These are phyloP conservation scores for Magnolia officinalis DNA, from an alignment of 164 flowering plant species.

Conservation along the genomic window DNA sequence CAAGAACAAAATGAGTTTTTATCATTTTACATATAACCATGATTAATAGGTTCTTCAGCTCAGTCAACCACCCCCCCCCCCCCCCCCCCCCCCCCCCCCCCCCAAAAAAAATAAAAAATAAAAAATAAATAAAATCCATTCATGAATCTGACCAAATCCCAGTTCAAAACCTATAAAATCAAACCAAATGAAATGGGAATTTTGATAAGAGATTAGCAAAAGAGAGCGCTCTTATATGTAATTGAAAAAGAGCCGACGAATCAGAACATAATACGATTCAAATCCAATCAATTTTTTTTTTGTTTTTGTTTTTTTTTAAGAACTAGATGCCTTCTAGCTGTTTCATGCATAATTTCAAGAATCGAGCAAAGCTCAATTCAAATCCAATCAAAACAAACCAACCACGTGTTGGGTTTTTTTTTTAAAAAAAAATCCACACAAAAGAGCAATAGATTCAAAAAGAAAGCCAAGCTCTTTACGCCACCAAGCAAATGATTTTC, in stretches of 20 bases:
- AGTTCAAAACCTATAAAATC: background rate
- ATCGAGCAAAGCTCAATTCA: background rate
- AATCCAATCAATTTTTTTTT: background rate
- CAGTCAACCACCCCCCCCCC: too few relatives aligned
- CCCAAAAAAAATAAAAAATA: too few relatives aligned
- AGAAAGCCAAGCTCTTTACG: background rate
- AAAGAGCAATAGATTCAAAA: background rate
- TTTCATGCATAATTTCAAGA: too few relatives aligned
- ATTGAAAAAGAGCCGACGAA: background rate
- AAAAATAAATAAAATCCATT: too few relatives aligned
- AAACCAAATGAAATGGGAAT: background rate
- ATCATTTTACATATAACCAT: too few relatives aligned
- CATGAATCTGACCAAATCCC: too few relatives aligned
- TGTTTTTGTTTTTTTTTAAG: background rate
- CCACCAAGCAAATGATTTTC: background rate
- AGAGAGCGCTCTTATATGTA: too few relatives aligned
- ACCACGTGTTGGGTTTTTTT: background rate
- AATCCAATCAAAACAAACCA: background rate
- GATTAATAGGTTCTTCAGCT: too few relatives aligned
- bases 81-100: too few relatives aligned
- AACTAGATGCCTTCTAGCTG: background rate
- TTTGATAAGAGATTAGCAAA: background rate
- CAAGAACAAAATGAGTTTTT: too few relatives aligned
- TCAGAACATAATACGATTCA: too few relatives aligned
- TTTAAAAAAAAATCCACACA: background rate